A percentile compares a stretch with the other conserved stretches of the same genome.
Conservation (phyloP, 352 stramenopile species). For the Pythium biforme region DNA sequence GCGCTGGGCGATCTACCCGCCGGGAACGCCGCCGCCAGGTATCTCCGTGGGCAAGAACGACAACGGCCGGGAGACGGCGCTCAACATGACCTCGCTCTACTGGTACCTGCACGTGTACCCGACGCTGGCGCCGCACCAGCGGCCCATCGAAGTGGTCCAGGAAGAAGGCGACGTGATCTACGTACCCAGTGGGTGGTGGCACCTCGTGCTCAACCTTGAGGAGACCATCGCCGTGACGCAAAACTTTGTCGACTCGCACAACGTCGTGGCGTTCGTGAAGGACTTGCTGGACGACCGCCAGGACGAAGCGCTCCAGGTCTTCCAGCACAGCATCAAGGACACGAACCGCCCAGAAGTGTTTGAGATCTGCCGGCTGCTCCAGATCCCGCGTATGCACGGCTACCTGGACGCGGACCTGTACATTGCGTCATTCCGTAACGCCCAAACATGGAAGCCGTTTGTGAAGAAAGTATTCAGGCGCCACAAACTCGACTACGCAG, state of each 20-base stretch:
- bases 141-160: constrained; percentile 84
- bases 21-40: constrained; percentile 69
- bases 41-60: constrained; percentile 54
- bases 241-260: constrained; percentile 93
- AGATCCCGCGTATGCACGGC: constrained; percentile 54
- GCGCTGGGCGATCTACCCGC: constrained; percentile 95
- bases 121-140: constrained; percentile 66
- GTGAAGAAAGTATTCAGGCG: constrained; percentile 59
- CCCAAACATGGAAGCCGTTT: constrained; percentile 56
- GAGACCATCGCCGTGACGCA: constrained; percentile 95
- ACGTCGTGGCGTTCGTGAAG: constrained; percentile 68
- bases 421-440: constrained; percentile 50
- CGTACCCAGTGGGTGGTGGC: constrained; percentile 97
- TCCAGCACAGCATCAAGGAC: constrained; percentile 51
- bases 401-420: constrained; percentile 68
- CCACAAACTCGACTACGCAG: constrained; percentile 31
- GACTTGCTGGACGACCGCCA: constrained; percentile 66
- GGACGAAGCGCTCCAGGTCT: constrained; percentile 49
- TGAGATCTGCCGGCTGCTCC: constrained; percentile 64
- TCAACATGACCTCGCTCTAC: constrained; percentile 78
- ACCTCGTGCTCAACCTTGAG: constrained; percentile 96
- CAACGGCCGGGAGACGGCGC: constrained; percentile 50
- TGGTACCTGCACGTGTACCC: constrained; percentile 89
- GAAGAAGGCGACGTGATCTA: constrained; percentile 95
- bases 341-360: constrained; percentile 47